phyloP scores from a whole-genome alignment of 1,139 yeast genomes.

The Yamadazyma diddensiae region DNA sequence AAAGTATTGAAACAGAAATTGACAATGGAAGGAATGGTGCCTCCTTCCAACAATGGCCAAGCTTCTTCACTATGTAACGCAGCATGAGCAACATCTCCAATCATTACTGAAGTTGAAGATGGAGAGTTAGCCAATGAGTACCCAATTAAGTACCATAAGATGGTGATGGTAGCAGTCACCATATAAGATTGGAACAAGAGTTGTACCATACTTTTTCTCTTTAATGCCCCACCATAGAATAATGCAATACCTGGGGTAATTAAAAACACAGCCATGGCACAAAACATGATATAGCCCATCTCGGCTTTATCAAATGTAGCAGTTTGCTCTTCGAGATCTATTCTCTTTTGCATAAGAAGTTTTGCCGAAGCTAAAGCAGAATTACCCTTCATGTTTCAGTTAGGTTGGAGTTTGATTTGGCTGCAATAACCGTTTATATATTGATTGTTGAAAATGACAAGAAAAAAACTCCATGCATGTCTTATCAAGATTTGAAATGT shows the following conservation, averaged over 20 bases:
- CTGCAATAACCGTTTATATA: too few species aligned
- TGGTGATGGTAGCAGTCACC: constrained; percentile 73
- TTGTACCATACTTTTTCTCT: constrained; percentile 89
- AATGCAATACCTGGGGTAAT: constrained; percentile 88
- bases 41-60: constrained; percentile 54
- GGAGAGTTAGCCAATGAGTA: constrained; percentile 83
- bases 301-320: constrained; percentile 59
- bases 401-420: too few species aligned
- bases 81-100: constrained; percentile 79
- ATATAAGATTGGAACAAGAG: constrained; percentile 87
- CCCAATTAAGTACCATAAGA: constrained; percentile 98
- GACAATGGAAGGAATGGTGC: constrained; percentile 55
- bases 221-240: constrained; percentile 82
- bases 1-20: constrained; percentile 83
- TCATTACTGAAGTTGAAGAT: constrained; percentile 61
- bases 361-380: constrained; percentile 7
- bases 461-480: too few species aligned
- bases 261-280: constrained; percentile 84
- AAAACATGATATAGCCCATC: constrained; percentile 80
- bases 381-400: constrained; percentile 7
- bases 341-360: constrained; percentile 5
- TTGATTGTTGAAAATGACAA: too few species aligned
- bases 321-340: constrained; percentile 12
- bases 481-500: too few species aligned
- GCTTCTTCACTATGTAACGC: constrained; percentile 59